A percentile compares a stretch with the other conserved stretches of the same genome.
Evolutionary conservation across 352 stramenopile species (phyloP).

Genomic region (Phytophthora pisi): DNA sequence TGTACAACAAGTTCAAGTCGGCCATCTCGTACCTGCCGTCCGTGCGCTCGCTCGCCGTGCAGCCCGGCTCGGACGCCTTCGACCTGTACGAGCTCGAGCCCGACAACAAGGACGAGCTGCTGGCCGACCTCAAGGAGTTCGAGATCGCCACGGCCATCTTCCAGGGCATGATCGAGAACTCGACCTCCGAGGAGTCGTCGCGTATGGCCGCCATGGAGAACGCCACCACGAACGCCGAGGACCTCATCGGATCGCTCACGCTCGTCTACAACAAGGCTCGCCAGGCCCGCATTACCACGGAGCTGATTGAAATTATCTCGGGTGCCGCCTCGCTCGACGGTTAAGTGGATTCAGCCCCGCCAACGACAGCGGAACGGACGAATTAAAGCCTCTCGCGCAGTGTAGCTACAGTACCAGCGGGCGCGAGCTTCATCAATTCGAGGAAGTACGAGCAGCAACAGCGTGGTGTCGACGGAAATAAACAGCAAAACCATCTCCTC

Average conservation of each 20-base stretch:
- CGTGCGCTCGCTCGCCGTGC: slow-evolving; percentile 79
- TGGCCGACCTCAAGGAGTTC: slow-evolving; percentile 97
- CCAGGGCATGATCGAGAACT: slow-evolving; percentile 97
- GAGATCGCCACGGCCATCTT: slow-evolving; percentile 90
- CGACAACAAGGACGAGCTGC: slow-evolving; percentile 97
- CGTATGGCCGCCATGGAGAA: slow-evolving; percentile 99
- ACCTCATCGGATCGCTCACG: slow-evolving; percentile 96
- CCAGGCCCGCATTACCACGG: slow-evolving; percentile 96
- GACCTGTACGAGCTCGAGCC: slow-evolving; percentile 98
- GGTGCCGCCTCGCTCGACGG: slow-evolving; percentile 96
- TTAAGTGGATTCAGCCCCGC: slow-evolving; percentile 42
- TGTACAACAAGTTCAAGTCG: slow-evolving; percentile 98
- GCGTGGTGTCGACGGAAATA: slow-evolving; percentile 45
- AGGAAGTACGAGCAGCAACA: slow-evolving; percentile 36
- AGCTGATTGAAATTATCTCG: slow-evolving; percentile 99
- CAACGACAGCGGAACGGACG: slow-evolving; percentile 22
- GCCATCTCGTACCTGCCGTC: slow-evolving; percentile 95
- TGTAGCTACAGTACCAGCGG: slow-evolving; percentile 9
- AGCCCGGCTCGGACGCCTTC: slow-evolving; percentile 69
- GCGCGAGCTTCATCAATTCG: slow-evolving; percentile 24
- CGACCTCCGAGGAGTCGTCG: slow-evolving; percentile 97
- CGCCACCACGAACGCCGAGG: slow-evolving; percentile 97
- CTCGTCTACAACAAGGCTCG: slow-evolving; percentile 92
- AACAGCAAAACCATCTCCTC: slow-evolving; percentile 40
- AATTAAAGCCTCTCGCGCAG: slow-evolving; percentile 23